phyloP scores from a whole-genome alignment of 768 basidiomycete species.

The Rhizopogon sp. region DNA sequence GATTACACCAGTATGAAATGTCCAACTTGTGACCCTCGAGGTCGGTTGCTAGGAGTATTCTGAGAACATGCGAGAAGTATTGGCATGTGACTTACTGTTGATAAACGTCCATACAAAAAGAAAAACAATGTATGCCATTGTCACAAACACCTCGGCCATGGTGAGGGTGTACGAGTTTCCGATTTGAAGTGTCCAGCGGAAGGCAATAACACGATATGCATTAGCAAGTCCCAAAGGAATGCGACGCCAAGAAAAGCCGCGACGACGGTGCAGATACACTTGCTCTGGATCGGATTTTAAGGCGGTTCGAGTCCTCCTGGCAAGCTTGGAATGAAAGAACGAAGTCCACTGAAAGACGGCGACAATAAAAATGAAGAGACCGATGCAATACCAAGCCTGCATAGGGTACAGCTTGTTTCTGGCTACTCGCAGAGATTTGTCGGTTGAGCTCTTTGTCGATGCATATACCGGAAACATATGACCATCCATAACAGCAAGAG shows the following conservation, averaged over 20 bases:
- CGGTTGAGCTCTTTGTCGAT: background rate
- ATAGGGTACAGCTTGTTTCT: constrained; percentile 5
- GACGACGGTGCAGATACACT: constrained; percentile 10
- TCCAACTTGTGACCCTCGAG: constrained; percentile 12
- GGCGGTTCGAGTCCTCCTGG: background rate
- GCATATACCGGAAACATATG: background rate
- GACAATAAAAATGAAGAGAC: constrained; percentile 8
- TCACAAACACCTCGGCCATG: constrained; percentile 41
- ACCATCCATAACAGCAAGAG: background rate
- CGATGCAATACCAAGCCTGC: constrained; percentile 11
- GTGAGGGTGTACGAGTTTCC: constrained; percentile 32
- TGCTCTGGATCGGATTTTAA: constrained; percentile 1
- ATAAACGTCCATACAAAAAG: constrained; percentile 38
- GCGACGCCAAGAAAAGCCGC: constrained; percentile 35
- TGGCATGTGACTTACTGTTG: constrained; percentile 33
- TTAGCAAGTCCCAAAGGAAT: constrained; percentile 31
- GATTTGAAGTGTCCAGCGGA: constrained; percentile 40
- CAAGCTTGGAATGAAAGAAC: constrained; percentile 10
- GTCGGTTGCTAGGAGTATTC: constrained; percentile 14
- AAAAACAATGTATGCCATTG: constrained; percentile 37
- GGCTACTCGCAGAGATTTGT: background rate
- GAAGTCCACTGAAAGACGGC: constrained; percentile 9
- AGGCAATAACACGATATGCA: constrained; percentile 38
- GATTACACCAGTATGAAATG: constrained; percentile 24
- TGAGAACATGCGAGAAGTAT: background rate